phyloP scores from a whole-genome alignment of 148 eudicot genomes.

The Rhododendron ovatum region DNA sequence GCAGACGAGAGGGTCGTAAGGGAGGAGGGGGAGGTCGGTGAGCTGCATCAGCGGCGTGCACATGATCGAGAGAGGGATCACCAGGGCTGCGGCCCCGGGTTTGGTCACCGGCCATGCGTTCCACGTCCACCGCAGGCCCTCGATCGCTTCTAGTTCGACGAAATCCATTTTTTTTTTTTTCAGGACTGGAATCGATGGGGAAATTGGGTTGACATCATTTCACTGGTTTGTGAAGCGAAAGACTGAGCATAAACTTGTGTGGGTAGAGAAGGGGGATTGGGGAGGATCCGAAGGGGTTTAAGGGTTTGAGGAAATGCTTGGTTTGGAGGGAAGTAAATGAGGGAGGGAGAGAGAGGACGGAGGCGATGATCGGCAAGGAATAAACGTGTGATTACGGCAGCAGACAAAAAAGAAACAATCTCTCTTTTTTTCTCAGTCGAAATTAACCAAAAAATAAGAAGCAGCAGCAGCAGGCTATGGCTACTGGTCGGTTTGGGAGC shows the following conservation, averaged over 20 bases:
- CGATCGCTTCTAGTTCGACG: conserved; percentile 75
- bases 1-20: conserved; percentile 75
- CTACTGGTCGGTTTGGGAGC: too few relatives aligned
- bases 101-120: conserved; percentile 81
- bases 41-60: conserved; percentile 72
- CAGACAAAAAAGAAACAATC: background rate
- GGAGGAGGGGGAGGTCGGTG: conserved; percentile 66
- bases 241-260: background rate
- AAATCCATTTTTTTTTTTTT: conserved; percentile 52
- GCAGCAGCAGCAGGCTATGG: too few relatives aligned
- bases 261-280: background rate
- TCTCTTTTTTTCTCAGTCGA: too few relatives aligned
- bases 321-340: background rate
- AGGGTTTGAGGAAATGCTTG: background rate
- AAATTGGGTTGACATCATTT: background rate
- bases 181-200: background rate
- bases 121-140: conserved; percentile 92
- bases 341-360: background rate
- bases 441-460: too few relatives aligned
- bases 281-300: background rate
- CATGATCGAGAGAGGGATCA: conserved; percentile 69
- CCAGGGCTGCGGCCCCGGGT: conserved; percentile 39
- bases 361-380: background rate
- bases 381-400: background rate
- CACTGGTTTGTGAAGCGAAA: background rate